Conservation (phyloP, 2,329 filamentous ascomycete genomes). For the Xylariaceae sp. region DNA sequence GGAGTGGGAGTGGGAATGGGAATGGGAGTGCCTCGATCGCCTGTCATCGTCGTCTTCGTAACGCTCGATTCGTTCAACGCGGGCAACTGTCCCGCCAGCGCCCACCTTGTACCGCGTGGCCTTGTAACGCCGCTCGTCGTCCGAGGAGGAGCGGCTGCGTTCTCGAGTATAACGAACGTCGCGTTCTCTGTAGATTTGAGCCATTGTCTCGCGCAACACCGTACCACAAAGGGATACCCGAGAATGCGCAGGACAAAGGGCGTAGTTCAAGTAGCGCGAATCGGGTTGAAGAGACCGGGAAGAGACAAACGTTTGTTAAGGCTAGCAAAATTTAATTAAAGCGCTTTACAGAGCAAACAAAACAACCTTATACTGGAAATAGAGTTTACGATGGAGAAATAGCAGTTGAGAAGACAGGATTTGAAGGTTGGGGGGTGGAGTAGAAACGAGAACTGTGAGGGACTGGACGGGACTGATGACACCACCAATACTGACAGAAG, state of each 20-base stretch:
- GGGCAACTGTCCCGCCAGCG: slow-evolving; percentile 19
- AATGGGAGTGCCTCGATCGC: slow-evolving; percentile 25
- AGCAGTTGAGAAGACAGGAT: neutral
- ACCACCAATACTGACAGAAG: neutral
- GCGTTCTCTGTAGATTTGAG: slow-evolving; percentile 28
- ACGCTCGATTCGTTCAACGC: slow-evolving; percentile 24
- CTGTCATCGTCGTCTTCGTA: slow-evolving; percentile 27
- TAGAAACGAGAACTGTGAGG: neutral
- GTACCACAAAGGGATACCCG: neutral
- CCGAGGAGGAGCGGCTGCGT: slow-evolving; percentile 24
- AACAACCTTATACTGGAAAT: neutral
- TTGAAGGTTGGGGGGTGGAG: neutral
- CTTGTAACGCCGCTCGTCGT: slow-evolving; percentile 27
- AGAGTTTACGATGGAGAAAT: neutral
- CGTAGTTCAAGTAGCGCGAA: slow-evolving; percentile 1
- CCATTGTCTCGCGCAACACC: slow-evolving; percentile 11
- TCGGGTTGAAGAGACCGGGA: neutral
- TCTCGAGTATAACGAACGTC: slow-evolving; percentile 29
- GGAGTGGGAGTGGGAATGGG: no score
- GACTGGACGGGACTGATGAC: neutral
- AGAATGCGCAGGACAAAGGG: neutral
- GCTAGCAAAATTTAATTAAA: slow-evolving; percentile 8
- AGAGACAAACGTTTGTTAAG: neutral
- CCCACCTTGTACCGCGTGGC: slow-evolving; percentile 30
- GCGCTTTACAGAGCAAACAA: slow-evolving; percentile 4